Evolutionary conservation across 2,329 filamentous ascomycete genomes (phyloP).

Genomic region (Aaosphaeria arxii): DNA sequence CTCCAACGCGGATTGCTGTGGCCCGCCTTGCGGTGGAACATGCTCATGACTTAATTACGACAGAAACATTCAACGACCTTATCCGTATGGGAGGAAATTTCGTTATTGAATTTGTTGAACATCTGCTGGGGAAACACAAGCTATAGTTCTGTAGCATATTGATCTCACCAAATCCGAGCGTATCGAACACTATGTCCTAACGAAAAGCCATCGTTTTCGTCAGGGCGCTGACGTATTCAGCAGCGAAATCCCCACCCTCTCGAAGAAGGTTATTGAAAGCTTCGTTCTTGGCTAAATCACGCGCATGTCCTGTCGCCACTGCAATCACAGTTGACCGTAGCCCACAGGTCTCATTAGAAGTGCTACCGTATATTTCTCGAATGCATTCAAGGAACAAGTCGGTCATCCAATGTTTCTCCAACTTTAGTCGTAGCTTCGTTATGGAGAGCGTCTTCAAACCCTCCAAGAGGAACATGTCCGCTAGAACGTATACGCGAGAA

Average conservation of each 20-base stretch:
- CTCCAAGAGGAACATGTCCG: conserved; percentile 11
- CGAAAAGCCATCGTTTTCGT: too few relatives aligned
- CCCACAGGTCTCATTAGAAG: neutral
- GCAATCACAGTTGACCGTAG: neutral
- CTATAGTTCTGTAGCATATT: too few relatives aligned
- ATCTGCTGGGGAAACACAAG: too few relatives aligned
- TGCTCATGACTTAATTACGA: too few relatives aligned
- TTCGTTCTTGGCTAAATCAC: neutral
- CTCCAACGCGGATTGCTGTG: too few relatives aligned
- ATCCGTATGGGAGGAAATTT: too few relatives aligned
- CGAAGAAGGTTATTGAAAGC: neutral
- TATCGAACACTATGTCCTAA: too few relatives aligned
- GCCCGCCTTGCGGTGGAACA: too few relatives aligned
- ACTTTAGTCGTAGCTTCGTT: conserved; percentile 1
- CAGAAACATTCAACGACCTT: too few relatives aligned
- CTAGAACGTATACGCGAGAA: conserved; percentile 8
- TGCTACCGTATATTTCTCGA: neutral
- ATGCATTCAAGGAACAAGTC: neutral
- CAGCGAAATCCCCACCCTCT: neutral
- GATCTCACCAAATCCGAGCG: too few relatives aligned
- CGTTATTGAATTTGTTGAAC: too few relatives aligned
- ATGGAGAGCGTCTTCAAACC: conserved; percentile 5
- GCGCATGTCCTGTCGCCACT: neutral
- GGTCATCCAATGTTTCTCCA: neutral
- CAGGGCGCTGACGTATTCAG: neutral